Percentiles rank a stretch among this genome's conserved stretches.
These are phyloP conservation scores for Staphylotrichum longicolle DNA, from an alignment of 495 filamentous ascomycete genomes.

Conservation along the genomic window DNA sequence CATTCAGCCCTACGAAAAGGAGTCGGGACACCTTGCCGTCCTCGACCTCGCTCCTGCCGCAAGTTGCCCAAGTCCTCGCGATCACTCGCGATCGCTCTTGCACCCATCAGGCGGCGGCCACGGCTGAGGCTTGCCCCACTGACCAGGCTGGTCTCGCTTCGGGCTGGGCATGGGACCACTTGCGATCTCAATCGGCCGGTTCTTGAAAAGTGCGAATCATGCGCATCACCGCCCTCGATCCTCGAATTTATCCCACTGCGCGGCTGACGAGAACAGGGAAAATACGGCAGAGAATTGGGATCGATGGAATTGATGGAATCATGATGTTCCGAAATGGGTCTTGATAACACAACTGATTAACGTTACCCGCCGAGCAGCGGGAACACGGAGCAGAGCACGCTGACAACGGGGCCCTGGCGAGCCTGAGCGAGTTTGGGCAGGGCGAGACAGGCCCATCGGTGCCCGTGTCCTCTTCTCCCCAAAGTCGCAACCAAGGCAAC, in stretches of 20 bases:
- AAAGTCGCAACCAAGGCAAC: no score
- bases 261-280: not conserved
- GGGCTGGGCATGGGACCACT: slow-evolving; percentile 19
- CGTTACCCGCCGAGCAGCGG: not conserved
- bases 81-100: no score
- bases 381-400: not conserved
- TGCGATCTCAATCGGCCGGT: slow-evolving; percentile 17
- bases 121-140: not conserved
- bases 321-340: not conserved
- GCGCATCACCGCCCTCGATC: not conserved
- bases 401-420: not conserved
- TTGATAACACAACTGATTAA: not conserved
- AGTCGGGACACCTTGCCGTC: no score
- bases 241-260: not conserved
- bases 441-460: no score
- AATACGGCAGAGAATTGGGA: not conserved
- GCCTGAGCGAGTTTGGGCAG: no score
- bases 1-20: no score
- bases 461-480: no score
- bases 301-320: not conserved
- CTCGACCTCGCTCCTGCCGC: no score
- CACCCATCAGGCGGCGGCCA: not conserved
- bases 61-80: no score
- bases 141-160: not conserved
- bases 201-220: not conserved